Evolutionary conservation across 2,329 filamentous ascomycete species (phyloP), one percentile per base, ranked within the genome.

Genomic region (Xylariales sp.): DNA sequence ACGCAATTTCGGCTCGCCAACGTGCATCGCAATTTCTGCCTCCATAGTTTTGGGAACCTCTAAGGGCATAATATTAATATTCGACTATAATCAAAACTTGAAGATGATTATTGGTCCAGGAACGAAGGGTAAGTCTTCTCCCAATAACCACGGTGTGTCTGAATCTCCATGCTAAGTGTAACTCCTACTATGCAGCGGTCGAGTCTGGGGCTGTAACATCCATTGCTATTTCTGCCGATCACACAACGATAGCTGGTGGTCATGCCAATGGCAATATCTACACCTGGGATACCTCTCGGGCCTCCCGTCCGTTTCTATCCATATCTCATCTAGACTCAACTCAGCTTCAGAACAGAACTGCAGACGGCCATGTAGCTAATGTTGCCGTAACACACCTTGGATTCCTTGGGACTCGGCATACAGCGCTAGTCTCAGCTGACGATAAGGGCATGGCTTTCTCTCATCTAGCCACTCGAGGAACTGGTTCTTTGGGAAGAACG

Each of bases 391-490:
- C 93, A 6, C 90, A 98, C 60, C 65, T 98, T n/a, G 93, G 91
- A 0, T 98, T 98, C 56, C 70, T 98, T 5, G 93, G 91, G 6
- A 96, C 88, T 4, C 77, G 94, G 42, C 90, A 93, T 53, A 98
- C 93, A 12, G 93, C 94, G 4, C 71, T 98, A 5, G 90, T 97
- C 10, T 98, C 93, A 4, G 93, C 93, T 3, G 90, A 98, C 61
- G 87, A 95, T 53, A 80, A 80, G 33, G 93, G 94, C 15, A 98
- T 98, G 94, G 91, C 93, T 1, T 98, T 98, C 60, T 96, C 93
- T 4, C 94, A 98, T 62, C 75, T 98, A 8, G 94, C 93, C 8
- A 95, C 88, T 8, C 76, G 94, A 51, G 94, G 93, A 2, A 83
- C 94, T 25, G 93, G 93, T 4, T 77, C 89, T 17, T 74, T 98